Base-by-base conservation (phyloP, 768 basidiomycete species). In the Rhodotorula graminis region DNA sequence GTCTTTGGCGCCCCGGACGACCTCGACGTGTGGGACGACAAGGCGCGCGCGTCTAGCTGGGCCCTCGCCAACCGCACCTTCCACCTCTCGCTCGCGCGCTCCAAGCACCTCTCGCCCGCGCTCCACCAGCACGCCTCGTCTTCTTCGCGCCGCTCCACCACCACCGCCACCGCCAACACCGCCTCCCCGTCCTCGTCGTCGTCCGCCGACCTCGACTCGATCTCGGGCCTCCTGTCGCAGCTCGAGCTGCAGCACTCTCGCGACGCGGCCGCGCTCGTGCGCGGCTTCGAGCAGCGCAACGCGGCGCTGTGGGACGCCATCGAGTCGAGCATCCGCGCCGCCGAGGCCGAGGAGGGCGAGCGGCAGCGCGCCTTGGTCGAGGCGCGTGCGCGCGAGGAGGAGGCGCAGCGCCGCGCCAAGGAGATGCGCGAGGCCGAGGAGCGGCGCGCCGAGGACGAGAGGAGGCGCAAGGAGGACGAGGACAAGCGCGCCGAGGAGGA, bases 391-490 rank as follows among this genome's bases (percentile, higher is more conserved):
- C 64, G 61, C 46, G 47, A 61, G 60, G 63, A 73, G 64, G 70
- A 71, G 66, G 60, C 65, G 42, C 61, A 67, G 57, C 40, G n/a
- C 27, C 49, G 52, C 53, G 69, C 64, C 21, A 52, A 53, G 55
- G 75, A 67, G 61, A 63, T 70, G 60, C 40, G 64, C 50, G 57
- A 68, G 33, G 66, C 69, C 52, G 61, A 61, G 64, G 49, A 64
- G 42, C 50, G 29, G 37, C 57, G 57, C n/a, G 46, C 52, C 46
- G 49, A 40, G 25, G 62, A 61, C 44, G 61, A 61, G 37, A 49
- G 86, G 77, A 21, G 37, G 31, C 40, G 58, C 21, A 27, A 10
- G 21, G 85, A 82, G 75, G 76, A 80, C 66, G 80, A 80, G 49
- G 81, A n/a, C n/a, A n/a, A 79, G 72, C 80, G 82, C 74, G 76